phyloP scores from a whole-genome alignment of 768 basidiomycete species.

The Xerocomus brunneocitrinus region DNA sequence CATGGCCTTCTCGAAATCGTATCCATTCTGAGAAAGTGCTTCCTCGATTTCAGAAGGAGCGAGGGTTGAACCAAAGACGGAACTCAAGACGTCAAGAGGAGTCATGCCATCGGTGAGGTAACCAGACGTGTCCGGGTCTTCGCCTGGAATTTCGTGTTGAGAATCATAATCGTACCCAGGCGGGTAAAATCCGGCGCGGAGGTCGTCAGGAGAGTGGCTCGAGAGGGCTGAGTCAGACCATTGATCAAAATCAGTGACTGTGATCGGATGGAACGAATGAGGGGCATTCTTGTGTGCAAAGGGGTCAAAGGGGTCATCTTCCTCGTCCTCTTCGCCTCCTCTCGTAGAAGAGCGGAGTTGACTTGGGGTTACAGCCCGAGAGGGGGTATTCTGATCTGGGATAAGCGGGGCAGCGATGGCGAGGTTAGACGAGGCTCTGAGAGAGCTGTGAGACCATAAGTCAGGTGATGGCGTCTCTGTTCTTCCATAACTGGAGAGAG shows the following conservation, averaged over 20 bases:
- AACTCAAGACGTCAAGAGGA: slow-evolving; percentile 91
- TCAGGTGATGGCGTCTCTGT: slow-evolving; percentile 87
- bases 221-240: slow-evolving; percentile 53
- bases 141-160: slow-evolving; percentile 28
- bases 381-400: slow-evolving; percentile 53
- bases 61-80: slow-evolving; percentile 88
- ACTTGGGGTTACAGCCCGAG: slow-evolving; percentile 63
- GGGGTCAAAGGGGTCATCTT: slow-evolving; percentile 85
- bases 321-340: slow-evolving; percentile 59
- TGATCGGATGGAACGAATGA: slow-evolving; percentile 59
- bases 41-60: slow-evolving; percentile 92
- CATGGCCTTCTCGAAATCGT: slow-evolving; percentile 96
- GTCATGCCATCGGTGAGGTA: slow-evolving; percentile 91
- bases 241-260: slow-evolving; percentile 59
- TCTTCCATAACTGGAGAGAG: slow-evolving; percentile 44
- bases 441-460: slow-evolving; percentile 74
- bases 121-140: slow-evolving; percentile 50
- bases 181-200: slow-evolving; percentile 31
- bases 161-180: slow-evolving; percentile 29
- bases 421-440: slow-evolving; percentile 73
- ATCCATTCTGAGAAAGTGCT: slow-evolving; percentile 80
- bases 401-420: slow-evolving; percentile 89
- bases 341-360: slow-evolving; percentile 64
- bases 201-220: slow-evolving; percentile 50
- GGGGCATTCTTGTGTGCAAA: slow-evolving; percentile 46